phyloP scores from a whole-genome alignment of 2,329 filamentous ascomycete species.

The Xylaria sp. region DNA sequence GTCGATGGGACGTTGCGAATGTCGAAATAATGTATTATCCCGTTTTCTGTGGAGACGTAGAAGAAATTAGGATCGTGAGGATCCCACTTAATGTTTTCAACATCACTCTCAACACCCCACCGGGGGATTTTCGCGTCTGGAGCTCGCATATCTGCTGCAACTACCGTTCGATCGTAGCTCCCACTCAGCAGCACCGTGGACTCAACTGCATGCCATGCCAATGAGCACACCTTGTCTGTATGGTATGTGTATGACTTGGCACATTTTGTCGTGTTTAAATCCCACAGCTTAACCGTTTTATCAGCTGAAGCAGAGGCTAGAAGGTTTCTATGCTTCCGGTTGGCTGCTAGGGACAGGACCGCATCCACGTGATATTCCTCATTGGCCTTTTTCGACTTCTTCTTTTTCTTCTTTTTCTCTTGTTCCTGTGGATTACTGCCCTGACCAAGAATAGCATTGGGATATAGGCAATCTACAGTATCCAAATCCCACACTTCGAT shows the following conservation, averaged over 20 bases:
- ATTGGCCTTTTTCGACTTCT: slow-evolving; percentile 89
- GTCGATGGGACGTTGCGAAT: slow-evolving; percentile 78
- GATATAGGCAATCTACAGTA: slow-evolving; percentile 96
- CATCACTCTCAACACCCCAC: slow-evolving; percentile 96
- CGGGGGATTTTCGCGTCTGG: slow-evolving; percentile 82
- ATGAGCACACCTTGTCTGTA: slow-evolving; percentile 96
- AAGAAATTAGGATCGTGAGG: slow-evolving; percentile 93
- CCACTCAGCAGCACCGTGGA: slow-evolving; percentile 90
- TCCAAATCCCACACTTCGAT: slow-evolving; percentile 99
- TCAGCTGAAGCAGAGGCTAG: slow-evolving; percentile 95
- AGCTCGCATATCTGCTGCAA: slow-evolving; percentile 96
- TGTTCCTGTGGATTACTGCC: slow-evolving; percentile 65
- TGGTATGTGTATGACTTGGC: slow-evolving; percentile 97
- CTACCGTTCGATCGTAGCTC: slow-evolving; percentile 93
- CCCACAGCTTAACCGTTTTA: slow-evolving; percentile 98
- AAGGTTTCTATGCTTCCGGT: slow-evolving; percentile 92
- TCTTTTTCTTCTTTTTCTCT: slow-evolving; percentile 76
- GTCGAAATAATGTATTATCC: slow-evolving; percentile 93
- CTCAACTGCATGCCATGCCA: slow-evolving; percentile 91
- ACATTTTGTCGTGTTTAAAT: slow-evolving; percentile 89
- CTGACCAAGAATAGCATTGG: slow-evolving; percentile 92
- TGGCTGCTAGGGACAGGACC: slow-evolving; percentile 89
- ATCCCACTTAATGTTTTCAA: slow-evolving; percentile 93
- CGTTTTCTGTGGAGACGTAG: slow-evolving; percentile 93
- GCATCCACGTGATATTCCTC: slow-evolving; percentile 94